A percentile compares a stretch with the other conserved stretches of the same genome.
Evolutionary conservation across 768 basidiomycete species (phyloP).

Genomic region (Termitomyces sp.): DNA sequence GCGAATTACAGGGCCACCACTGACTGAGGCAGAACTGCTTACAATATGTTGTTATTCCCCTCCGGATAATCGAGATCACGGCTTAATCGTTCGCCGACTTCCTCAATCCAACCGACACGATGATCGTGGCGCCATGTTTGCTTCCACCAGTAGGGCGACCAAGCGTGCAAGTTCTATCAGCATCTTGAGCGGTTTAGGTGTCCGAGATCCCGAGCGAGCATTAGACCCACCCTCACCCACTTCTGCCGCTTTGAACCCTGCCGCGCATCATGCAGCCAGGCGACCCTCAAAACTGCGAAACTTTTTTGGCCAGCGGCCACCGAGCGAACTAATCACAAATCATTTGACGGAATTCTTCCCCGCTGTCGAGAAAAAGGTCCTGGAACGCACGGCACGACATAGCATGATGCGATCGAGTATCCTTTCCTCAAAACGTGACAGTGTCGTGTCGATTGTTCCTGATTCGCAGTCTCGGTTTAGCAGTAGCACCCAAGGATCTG

Average conservation of each 20-base stretch:
- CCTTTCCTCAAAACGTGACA: slow-evolving; percentile 37
- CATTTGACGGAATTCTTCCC: slow-evolving; percentile 97
- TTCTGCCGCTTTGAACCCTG: slow-evolving; percentile 25
- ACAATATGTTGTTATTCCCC: slow-evolving; percentile 84
- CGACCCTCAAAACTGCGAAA: slow-evolving; percentile 76
- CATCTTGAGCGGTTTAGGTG: slow-evolving; percentile 90
- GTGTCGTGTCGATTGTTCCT: slow-evolving; percentile 44
- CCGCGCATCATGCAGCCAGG: slow-evolving; percentile 34
- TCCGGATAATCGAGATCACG: slow-evolving; percentile 75
- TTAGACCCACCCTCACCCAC: slow-evolving; percentile 58
- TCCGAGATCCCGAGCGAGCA: slow-evolving; percentile 68
- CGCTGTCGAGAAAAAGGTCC: slow-evolving; percentile 82
- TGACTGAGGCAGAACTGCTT: slow-evolving; percentile 79
- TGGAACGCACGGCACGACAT: slow-evolving; percentile 84
- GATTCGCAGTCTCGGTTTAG: slow-evolving; percentile 55
- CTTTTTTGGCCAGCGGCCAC: slow-evolving; percentile 97
- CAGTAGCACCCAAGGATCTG: slow-evolving; percentile 53
- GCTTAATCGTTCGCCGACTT: slow-evolving; percentile 66
- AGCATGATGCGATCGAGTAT: slow-evolving; percentile 62
- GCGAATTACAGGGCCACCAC: slow-evolving; percentile 50
- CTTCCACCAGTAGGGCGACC: slow-evolving; percentile 43
- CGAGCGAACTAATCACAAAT: slow-evolving; percentile 93
- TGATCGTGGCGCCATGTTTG: slow-evolving; percentile 31
- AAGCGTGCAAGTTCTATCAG: slow-evolving; percentile 95
- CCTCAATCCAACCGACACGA: slow-evolving; percentile 36